These are phyloP conservation scores for Chlorophyllum brunneum DNA, from an alignment of 768 basidiomycete species.

Conservation along the genomic window DNA sequence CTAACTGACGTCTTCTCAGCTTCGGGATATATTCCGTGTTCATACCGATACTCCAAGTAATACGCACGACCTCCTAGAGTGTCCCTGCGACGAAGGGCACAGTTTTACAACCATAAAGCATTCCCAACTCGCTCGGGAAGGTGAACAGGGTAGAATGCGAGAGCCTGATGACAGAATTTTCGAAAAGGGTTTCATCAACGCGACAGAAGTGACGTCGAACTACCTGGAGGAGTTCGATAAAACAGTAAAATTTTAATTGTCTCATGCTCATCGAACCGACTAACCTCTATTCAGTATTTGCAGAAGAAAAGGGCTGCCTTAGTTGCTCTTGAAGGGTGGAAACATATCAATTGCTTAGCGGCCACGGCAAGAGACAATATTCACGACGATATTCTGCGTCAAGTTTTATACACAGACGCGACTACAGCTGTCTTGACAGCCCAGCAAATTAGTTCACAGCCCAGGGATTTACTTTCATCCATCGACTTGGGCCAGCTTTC, in stretches of 20 bases:
- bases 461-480: constrained; percentile 15
- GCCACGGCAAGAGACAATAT: constrained; percentile 42
- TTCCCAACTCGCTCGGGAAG: constrained; percentile 15
- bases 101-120: constrained; percentile 20
- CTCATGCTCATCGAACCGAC: constrained; percentile 5
- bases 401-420: constrained; percentile 24
- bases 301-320: constrained; percentile 67
- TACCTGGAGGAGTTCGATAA: constrained; percentile 45
- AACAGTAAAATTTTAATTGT: constrained; percentile 36
- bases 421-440: constrained; percentile 1
- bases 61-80: constrained; percentile 90
- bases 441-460: not conserved
- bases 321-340: constrained; percentile 77
- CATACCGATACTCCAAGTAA: constrained; percentile 77
- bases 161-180: not conserved
- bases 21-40: constrained; percentile 91
- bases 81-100: constrained; percentile 53
- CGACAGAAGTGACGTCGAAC: constrained; percentile 54
- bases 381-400: constrained; percentile 62
- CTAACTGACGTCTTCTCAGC: constrained; percentile 36
- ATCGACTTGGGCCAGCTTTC: constrained; percentile 45
- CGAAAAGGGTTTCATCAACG: constrained; percentile 53
- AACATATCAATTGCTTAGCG: constrained; percentile 73
- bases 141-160: not conserved
- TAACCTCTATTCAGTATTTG: constrained; percentile 42